phyloP scores from a whole-genome alignment of 257 asterid genomes.

The Solanum etuberosum region DNA sequence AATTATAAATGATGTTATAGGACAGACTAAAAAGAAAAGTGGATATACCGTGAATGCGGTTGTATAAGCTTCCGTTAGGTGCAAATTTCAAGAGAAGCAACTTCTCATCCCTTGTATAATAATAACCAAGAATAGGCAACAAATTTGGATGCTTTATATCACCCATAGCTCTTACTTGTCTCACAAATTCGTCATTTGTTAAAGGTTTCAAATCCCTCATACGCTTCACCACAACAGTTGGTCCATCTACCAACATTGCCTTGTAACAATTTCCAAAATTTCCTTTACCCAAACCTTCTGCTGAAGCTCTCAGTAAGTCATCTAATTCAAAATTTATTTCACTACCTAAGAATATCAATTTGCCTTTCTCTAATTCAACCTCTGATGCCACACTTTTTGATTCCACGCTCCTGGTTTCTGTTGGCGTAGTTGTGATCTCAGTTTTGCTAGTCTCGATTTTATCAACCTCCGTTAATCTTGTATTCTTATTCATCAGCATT shows the following conservation, averaged over 20 bases:
- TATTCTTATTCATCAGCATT: conserved; percentile 11
- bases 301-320: conserved; percentile 61
- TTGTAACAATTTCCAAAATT: conserved; percentile 70
- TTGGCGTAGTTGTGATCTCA: conserved; percentile 7
- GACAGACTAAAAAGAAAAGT: background rate
- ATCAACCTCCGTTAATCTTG: background rate
- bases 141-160: conserved; percentile 53
- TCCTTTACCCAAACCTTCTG: conserved; percentile 68
- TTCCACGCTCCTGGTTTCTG: conserved; percentile 4
- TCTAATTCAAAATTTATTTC: conserved; percentile 39
- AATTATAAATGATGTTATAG: background rate
- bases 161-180: conserved; percentile 39
- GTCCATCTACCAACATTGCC: conserved; percentile 42
- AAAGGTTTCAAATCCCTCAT: conserved; percentile 55
- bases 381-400: conserved; percentile 6
- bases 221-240: conserved; percentile 55
- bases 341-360: conserved; percentile 35
- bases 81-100: conserved; percentile 44
- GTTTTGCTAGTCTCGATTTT: background rate
- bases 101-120: conserved; percentile 58
- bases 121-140: conserved; percentile 52
- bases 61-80: conserved; percentile 37
- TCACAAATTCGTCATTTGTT: conserved; percentile 46
- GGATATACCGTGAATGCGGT: conserved; percentile 49
- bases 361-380: conserved; percentile 25